Conservation (phyloP, 2,329 filamentous ascomycete species). For the Trichoderma sp. region DNA sequence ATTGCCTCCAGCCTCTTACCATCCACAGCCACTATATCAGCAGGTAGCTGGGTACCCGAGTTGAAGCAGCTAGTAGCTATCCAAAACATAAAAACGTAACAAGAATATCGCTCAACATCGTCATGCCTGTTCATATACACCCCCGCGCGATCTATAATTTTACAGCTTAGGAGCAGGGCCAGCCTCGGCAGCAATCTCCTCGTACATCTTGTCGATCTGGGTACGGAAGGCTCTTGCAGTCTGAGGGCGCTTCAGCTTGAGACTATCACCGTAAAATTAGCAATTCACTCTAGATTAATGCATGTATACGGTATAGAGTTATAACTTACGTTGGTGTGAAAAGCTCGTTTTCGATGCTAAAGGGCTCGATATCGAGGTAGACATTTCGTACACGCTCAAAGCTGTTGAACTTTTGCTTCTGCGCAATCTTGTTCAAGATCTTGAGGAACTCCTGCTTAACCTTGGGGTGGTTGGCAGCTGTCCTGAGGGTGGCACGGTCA, state of each 20-base stretch:
- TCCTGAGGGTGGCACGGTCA: slow-evolving; percentile 68
- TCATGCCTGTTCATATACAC: slow-evolving; percentile 15
- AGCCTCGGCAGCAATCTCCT: slow-evolving; percentile 49
- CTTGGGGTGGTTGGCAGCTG: slow-evolving; percentile 66
- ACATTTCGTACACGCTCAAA: slow-evolving; percentile 81
- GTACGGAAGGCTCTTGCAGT: slow-evolving; percentile 53
- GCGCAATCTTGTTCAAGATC: slow-evolving; percentile 76
- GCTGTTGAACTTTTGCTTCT: slow-evolving; percentile 85
- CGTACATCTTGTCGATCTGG: slow-evolving; percentile 60
- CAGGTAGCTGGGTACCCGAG: background rate
- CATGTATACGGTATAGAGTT: background rate
- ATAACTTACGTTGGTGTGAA: slow-evolving; percentile 79
- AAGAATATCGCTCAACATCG: slow-evolving; percentile 8
- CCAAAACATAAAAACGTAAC: slow-evolving; percentile 2
- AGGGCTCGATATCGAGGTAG: slow-evolving; percentile 80
- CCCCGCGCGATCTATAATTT: slow-evolving; percentile 5
- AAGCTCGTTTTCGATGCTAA: slow-evolving; percentile 89
- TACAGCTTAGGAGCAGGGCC: slow-evolving; percentile 46
- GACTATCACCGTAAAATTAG: slow-evolving; percentile 41
- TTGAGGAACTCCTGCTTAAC: slow-evolving; percentile 75
- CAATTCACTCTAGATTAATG: background rate
- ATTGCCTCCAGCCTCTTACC: background rate
- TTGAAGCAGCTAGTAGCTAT: background rate
- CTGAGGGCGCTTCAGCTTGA: slow-evolving; percentile 63
- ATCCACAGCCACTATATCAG: background rate